These are phyloP conservation scores for Podospora anserina DNA, from an alignment of 495 filamentous ascomycete genomes.

Conservation along the genomic window DNA sequence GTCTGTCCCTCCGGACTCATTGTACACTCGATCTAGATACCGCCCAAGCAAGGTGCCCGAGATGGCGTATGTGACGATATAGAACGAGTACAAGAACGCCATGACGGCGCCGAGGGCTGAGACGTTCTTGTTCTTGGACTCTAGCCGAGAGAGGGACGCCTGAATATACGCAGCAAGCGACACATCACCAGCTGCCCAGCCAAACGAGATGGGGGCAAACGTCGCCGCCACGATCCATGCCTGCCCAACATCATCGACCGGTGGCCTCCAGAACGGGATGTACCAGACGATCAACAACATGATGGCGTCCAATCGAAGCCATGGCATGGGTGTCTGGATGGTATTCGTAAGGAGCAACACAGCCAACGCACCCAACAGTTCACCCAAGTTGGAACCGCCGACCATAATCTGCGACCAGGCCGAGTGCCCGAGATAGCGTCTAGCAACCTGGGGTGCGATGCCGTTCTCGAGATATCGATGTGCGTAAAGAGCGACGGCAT, in stretches of 20 bases:
- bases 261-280: constrained; percentile 36
- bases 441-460: constrained; percentile 40
- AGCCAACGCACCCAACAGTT: constrained; percentile 42
- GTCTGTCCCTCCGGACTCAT: constrained; percentile 21
- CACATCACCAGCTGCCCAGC: constrained; percentile 48
- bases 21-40: constrained; percentile 40
- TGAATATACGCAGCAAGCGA: constrained; percentile 47
- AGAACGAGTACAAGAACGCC: constrained; percentile 47
- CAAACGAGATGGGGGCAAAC: constrained; percentile 46
- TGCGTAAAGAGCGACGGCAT: constrained; percentile 43
- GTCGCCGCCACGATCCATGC: constrained; percentile 44
- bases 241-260: constrained; percentile 26
- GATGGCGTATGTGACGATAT: constrained; percentile 45
- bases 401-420: constrained; percentile 48
- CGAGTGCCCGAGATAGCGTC: constrained; percentile 38
- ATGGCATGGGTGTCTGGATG: constrained; percentile 44
- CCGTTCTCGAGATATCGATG: constrained; percentile 48
- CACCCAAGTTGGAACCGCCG: constrained; percentile 45
- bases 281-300: constrained; percentile 43
- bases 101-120: constrained; percentile 48
- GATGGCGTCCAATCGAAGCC: constrained; percentile 43
- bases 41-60: constrained; percentile 39
- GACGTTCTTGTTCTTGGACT: constrained; percentile 38
- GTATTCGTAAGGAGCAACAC: constrained; percentile 43
- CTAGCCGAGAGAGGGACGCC: constrained; percentile 37